Base-by-base conservation (phyloP, 2,329 filamentous ascomycete genomes). In the Claviceps spartinae region DNA sequence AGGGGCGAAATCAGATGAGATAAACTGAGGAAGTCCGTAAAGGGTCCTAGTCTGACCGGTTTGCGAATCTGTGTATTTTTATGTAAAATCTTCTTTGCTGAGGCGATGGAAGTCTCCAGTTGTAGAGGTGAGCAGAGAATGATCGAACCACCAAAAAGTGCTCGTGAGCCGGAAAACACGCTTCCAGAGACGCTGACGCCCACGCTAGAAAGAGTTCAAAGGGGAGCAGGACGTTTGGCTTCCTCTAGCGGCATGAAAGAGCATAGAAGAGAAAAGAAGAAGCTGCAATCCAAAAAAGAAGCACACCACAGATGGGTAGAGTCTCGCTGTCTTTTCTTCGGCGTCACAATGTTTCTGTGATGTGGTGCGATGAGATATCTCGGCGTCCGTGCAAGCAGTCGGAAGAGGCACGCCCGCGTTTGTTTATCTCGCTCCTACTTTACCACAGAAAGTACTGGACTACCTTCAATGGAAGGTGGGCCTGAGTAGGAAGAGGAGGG, bases 261-360 rank as follows among this genome's bases (percentile, higher is more conserved):
- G 24, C 4, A 8, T n/a, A 14, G 44, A 49, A 3, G 20, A 14
- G 48, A 36, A 30, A 30, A 41, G 7, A 52, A 47, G 46, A 26
- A 20, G 36, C 47, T 46, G 47, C 42, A 44, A 47, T 51, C 52
- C 52, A 54, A 54, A 52, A 52, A 34, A 40, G 37, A 46, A 24
- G 46, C 34, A 47, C 18, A 24, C 20, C 41, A 20, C 49, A 22
- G 43, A 34, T 34, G 20, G 16, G n/a, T 1, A 41, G 20, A 41
- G 16, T 16, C 36, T 34, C 52, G 36, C 46, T 16, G 41, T 49
- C n/a, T 30, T 38, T 47, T 43, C 14, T 43, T 34, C 30, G 9
- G 30, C 30, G 30, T 34, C 30, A 34, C 30, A 34, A 8, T 43
- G 5, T 43, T 43, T 24, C 41, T 22, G 4, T 34, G 30, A 34